phyloP scores from a whole-genome alignment of 306 rosid species.

The Quercus dentata region DNA sequence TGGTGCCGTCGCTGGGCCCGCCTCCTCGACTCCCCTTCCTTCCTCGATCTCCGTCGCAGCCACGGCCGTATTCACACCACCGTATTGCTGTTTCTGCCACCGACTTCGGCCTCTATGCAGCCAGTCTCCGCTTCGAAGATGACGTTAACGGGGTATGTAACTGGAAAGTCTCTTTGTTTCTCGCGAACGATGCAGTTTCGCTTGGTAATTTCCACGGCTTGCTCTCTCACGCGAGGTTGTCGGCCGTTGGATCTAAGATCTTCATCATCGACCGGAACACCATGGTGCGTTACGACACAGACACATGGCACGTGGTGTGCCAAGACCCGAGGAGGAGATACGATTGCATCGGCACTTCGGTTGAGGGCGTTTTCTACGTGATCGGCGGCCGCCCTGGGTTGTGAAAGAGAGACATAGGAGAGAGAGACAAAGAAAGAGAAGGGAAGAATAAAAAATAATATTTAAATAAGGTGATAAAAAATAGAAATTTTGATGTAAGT shows the following conservation, averaged over 20 bases:
- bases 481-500: too few relatives aligned
- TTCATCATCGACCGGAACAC: conserved; percentile 49
- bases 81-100: conserved; percentile 43
- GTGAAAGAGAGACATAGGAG: too few relatives aligned
- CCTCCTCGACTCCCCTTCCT: conserved; percentile 47
- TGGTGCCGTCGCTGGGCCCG: conserved; percentile 50
- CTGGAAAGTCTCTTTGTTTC: conserved; percentile 45
- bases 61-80: conserved; percentile 40
- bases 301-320: conserved; percentile 42
- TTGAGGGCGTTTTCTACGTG: conserved; percentile 46
- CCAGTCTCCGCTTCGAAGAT: conserved; percentile 23
- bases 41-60: conserved; percentile 51
- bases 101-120: conserved; percentile 39
- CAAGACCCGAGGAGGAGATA: conserved; percentile 51
- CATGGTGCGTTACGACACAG: conserved; percentile 47
- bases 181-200: conserved; percentile 32
- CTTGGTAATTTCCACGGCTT: conserved; percentile 28
- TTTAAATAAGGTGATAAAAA: too few relatives aligned
- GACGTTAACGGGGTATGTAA: neutral
- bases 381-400: conserved; percentile 26
- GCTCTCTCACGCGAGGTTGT: conserved; percentile 49
- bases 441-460: too few relatives aligned
- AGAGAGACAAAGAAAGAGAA: too few relatives aligned
- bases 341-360: conserved; percentile 61
- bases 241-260: conserved; percentile 44